Evolutionary conservation across 148 eudicot species (phyloP).

Genomic region (Vaccinium macrocarpon): DNA sequence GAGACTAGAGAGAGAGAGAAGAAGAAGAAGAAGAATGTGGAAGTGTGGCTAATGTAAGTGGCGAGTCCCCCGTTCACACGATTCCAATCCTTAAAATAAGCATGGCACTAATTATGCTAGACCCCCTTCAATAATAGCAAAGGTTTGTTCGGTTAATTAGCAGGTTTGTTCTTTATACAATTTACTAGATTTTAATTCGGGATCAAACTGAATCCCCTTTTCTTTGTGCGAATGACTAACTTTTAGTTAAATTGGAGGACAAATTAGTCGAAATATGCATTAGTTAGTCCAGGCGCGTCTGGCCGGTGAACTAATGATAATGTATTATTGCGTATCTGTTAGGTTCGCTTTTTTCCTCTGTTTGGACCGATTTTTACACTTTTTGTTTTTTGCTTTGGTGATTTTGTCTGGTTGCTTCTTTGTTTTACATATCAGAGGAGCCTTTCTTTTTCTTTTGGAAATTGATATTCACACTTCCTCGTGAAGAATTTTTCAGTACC

Average conservation of each 20-base stretch:
- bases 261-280: too few species aligned
- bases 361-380: neutral
- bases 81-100: neutral
- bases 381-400: neutral
- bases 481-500: too few species aligned
- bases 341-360: neutral
- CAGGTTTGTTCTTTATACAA: too few species aligned
- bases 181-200: too few species aligned
- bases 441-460: too few species aligned
- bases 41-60: neutral
- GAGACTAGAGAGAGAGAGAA: neutral
- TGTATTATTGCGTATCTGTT: neutral
- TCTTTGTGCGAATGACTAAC: too few species aligned
- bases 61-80: neutral
- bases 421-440: neutral
- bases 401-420: neutral
- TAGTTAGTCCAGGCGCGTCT: too few species aligned
- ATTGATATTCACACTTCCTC: too few species aligned
- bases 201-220: too few species aligned
- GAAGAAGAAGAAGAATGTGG: neutral
- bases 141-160: accelerated
- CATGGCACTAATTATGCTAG: neutral
- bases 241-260: too few species aligned
- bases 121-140: neutral
- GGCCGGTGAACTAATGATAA: neutral